Conservation (phyloP, 345 rosid genomes). For the Raphanus raphanistrum region DNA sequence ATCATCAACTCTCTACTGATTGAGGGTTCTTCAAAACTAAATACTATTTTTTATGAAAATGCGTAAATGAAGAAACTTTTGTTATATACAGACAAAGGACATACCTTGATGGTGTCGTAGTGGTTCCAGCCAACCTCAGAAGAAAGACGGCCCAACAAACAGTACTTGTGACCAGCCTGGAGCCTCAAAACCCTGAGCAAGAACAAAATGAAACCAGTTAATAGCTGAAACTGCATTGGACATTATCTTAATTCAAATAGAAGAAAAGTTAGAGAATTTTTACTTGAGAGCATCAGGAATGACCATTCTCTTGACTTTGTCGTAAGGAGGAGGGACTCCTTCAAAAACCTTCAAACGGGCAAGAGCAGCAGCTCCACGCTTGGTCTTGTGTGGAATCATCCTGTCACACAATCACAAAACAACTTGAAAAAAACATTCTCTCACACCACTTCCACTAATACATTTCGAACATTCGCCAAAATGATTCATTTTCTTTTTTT, state of each 20-base stretch:
- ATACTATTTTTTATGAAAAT: background rate
- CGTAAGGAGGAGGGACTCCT: conserved; percentile 67
- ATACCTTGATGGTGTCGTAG: conserved; percentile 77
- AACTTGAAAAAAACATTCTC: background rate
- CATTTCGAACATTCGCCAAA: background rate
- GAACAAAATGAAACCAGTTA: background rate
- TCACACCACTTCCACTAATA: background rate
- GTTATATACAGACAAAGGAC: conserved; percentile 1
- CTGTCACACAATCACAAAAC: conserved; percentile 30
- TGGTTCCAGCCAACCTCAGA: conserved; percentile 90
- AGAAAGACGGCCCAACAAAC: conserved; percentile 69
- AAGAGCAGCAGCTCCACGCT: conserved; percentile 82
- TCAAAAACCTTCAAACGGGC: conserved; percentile 75
- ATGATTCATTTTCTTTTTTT: no score
- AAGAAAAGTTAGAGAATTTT: background rate
- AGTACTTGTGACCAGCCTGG: conserved; percentile 37
- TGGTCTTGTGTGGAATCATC: conserved; percentile 88
- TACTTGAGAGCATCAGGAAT: conserved; percentile 90
- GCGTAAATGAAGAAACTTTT: background rate
- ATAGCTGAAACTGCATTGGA: background rate
- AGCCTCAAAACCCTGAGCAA: conserved; percentile 78
- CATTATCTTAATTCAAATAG: background rate
- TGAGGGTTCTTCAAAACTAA: background rate
- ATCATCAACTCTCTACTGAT: background rate
- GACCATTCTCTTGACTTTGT: conserved; percentile 55